Percentiles rank a stretch among this genome's conserved stretches.
phyloP scores from a whole-genome alignment of 2,329 filamentous ascomycete genomes.

The Nigrospora sphaerica region DNA sequence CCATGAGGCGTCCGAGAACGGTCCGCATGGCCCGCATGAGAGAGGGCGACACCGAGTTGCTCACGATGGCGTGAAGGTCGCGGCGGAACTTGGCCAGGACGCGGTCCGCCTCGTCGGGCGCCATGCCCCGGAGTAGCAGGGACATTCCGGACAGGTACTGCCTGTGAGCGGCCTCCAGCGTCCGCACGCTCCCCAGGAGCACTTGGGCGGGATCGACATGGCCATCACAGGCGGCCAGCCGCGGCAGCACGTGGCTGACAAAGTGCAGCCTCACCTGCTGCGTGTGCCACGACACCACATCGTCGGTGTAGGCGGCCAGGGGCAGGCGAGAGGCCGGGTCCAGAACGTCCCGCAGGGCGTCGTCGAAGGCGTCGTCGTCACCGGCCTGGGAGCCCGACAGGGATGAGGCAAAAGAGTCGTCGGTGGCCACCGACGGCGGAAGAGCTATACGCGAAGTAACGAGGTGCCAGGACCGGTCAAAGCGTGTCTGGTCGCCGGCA shows the following conservation, averaged over 20 bases:
- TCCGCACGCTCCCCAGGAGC: slow-evolving; percentile 45
- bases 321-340: slow-evolving; percentile 39
- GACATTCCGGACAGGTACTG: slow-evolving; percentile 50
- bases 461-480: slow-evolving; percentile 55
- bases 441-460: slow-evolving; percentile 52
- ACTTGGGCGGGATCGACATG: slow-evolving; percentile 37
- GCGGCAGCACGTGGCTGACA: slow-evolving; percentile 49
- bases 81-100: slow-evolving; percentile 45
- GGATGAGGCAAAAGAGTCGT: slow-evolving; percentile 44
- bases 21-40: slow-evolving; percentile 46
- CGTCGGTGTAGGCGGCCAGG: slow-evolving; percentile 43
- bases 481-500: slow-evolving; percentile 45
- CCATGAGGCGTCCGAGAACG: slow-evolving; percentile 47
- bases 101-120: slow-evolving; percentile 26
- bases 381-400: slow-evolving; percentile 31
- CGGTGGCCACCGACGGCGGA: slow-evolving; percentile 45
- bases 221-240: slow-evolving; percentile 40
- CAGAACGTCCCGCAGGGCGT: slow-evolving; percentile 47
- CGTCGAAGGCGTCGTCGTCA: slow-evolving; percentile 38
- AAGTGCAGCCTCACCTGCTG: slow-evolving; percentile 56
- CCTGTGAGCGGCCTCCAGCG: slow-evolving; percentile 51
- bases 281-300: slow-evolving; percentile 53
- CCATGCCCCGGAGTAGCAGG: slow-evolving; percentile 41
- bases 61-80: slow-evolving; percentile 58
- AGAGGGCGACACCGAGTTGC: slow-evolving; percentile 51